Conservation (phyloP, 257 asterid species). For the Apocynum venetum region DNA sequence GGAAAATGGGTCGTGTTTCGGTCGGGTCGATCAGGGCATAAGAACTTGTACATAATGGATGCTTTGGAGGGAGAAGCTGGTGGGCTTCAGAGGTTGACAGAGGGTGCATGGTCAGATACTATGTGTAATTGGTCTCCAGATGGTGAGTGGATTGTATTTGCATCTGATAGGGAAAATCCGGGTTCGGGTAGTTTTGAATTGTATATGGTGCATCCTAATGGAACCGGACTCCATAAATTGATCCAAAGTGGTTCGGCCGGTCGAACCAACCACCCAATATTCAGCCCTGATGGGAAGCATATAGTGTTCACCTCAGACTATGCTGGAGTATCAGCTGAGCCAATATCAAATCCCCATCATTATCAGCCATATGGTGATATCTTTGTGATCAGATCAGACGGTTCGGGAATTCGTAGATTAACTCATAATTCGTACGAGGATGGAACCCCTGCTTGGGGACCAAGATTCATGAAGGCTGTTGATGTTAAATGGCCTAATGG, state of each 20-base stretch:
- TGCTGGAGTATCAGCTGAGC: slow-evolving; percentile 89
- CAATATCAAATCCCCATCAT: slow-evolving; percentile 77
- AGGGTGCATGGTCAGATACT: slow-evolving; percentile 84
- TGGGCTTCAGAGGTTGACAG: slow-evolving; percentile 49
- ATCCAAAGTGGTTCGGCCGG: slow-evolving; percentile 79
- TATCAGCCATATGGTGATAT: slow-evolving; percentile 90
- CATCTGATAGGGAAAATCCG: slow-evolving; percentile 77
- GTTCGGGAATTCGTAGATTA: slow-evolving; percentile 52
- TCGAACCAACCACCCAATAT: slow-evolving; percentile 82
- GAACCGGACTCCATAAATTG: slow-evolving; percentile 73
- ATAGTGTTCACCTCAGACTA: slow-evolving; percentile 75
- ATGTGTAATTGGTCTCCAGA: slow-evolving; percentile 94
- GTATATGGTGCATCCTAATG: slow-evolving; percentile 73
- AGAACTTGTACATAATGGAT: slow-evolving; percentile 84
- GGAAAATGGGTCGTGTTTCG: slow-evolving; percentile 88
- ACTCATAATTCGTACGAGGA: slow-evolving; percentile 83
- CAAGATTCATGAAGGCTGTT: slow-evolving; percentile 30
- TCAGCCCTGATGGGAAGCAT: slow-evolving; percentile 74
- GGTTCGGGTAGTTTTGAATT: slow-evolving; percentile 74
- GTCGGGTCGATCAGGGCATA: slow-evolving; percentile 80
- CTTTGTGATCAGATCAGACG: slow-evolving; percentile 58
- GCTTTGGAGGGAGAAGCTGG: slow-evolving; percentile 66
- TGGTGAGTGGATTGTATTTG: slow-evolving; percentile 80
- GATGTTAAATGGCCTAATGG: slow-evolving; percentile 57
- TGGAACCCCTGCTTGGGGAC: slow-evolving; percentile 86